Base-by-base conservation (phyloP, 2,329 filamentous ascomycete species). In the Fusarium lateritium region DNA sequence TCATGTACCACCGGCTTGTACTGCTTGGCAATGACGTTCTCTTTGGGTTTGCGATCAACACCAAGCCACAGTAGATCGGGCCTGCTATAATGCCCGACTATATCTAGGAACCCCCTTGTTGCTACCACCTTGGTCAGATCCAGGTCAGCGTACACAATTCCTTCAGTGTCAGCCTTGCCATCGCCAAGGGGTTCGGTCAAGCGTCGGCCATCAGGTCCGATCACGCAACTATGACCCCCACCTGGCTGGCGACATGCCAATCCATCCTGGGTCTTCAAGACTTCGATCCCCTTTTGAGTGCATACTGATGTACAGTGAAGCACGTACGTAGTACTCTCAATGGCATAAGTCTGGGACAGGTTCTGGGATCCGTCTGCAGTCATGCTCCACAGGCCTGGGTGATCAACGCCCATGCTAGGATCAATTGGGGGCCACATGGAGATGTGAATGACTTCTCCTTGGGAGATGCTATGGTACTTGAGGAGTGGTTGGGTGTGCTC, bases 291-390 rank as follows among this genome's bases (percentile, higher is more conserved):
- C 15, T 78, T 72, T 8, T 83, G 68, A 0, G 78, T 80, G 50
- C 86, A 78, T 4, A 75, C 69, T 1, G 66, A 58, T 2, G 73
- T 75, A 28, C 66, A 61, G 21, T 74, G 72, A 4, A 89, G 80
- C 2, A 90, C 87, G 62, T 85, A 90, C 0, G 84, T 76, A 10
- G 80, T 79, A 3, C 84, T 82, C 71, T 90, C 88, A 10, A 89
- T 83, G 2, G 88, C 87, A 67, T 89, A 88, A 0, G 83, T 81
- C 62, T 84, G 84, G 0, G 85, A 83, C 2, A 88, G 77, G 44
- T 71, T 80, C 31, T 79, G 80, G 57, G 79, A 82, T 6, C 80
- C 80, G 28, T 76, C 73, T 8, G 72, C 71, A 17, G 73, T 74
- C 73, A 78, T 78, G 45, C 72, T 75, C 72, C 73, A 78, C 14